Evolutionary conservation across 108 stramenopile species (phyloP).

Genomic region (Cyclotella kingstonii): DNA sequence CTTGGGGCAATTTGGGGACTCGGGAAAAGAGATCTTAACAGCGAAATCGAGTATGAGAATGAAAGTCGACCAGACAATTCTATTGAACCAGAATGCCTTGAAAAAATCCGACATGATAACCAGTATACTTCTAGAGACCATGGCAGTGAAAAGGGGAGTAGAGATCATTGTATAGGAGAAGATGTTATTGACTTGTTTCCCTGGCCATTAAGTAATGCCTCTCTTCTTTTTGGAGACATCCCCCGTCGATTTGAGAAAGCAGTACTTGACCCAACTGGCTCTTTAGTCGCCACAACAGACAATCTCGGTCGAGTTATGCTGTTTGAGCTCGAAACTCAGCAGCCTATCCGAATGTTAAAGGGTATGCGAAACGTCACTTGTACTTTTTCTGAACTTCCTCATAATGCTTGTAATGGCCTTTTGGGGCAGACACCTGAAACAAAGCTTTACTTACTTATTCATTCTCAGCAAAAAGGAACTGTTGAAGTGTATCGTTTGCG

Average conservation of each 20-base stretch:
- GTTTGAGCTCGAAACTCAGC: constrained; percentile 74
- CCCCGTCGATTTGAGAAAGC: constrained; percentile 67
- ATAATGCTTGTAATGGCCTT: constrained; percentile 4
- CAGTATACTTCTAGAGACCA: not conserved
- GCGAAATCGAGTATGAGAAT: constrained; percentile 4
- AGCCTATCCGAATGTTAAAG: constrained; percentile 80
- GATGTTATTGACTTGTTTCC: constrained; percentile 22
- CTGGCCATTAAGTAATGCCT: constrained; percentile 28
- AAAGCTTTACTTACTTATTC: constrained; percentile 64
- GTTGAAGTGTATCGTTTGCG: constrained; percentile 69
- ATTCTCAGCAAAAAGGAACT: constrained; percentile 62
- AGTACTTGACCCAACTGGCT: constrained; percentile 66
- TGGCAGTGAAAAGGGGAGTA: not conserved
- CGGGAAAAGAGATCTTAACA: constrained; percentile 22
- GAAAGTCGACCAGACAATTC: constrained; percentile 14
- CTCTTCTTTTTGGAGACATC: constrained; percentile 59
- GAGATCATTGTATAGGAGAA: not conserved
- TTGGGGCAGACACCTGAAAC: constrained; percentile 13
- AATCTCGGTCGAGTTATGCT: constrained; percentile 72
- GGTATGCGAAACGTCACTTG: constrained; percentile 78
- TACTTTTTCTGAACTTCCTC: constrained; percentile 57
- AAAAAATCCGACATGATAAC: constrained; percentile 3
- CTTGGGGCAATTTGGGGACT: constrained; percentile 57
- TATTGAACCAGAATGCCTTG: constrained; percentile 30
- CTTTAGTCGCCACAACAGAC: constrained; percentile 66